Evolutionary conservation across 371 early-diverging fungal species (phyloP).

Genomic region (Dinochytrium kinnereticum): DNA sequence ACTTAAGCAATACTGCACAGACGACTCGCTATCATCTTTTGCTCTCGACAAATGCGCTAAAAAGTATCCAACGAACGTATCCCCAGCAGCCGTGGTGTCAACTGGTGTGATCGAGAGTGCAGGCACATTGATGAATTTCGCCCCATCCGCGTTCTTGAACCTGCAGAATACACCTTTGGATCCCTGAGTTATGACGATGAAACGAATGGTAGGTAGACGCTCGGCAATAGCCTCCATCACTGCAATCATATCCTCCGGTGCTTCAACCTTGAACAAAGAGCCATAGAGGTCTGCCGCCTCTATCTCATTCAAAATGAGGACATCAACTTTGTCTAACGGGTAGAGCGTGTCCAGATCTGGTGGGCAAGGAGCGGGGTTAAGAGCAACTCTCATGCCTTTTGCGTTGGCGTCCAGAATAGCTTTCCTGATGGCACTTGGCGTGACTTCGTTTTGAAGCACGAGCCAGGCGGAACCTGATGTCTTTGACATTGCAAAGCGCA

Average conservation of each 20-base stretch:
- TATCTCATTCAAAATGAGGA: slow-evolving; percentile 81
- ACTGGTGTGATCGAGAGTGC: neutral
- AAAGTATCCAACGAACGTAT: slow-evolving; percentile 87
- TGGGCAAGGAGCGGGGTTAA: slow-evolving; percentile 89
- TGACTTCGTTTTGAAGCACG: slow-evolving; percentile 85
- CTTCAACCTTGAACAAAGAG: neutral
- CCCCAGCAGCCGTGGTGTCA: slow-evolving; percentile 65
- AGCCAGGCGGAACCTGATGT: slow-evolving; percentile 45
- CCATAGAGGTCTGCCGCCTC: slow-evolving; percentile 58
- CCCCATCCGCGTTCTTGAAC: slow-evolving; percentile 62
- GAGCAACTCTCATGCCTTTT: slow-evolving; percentile 66
- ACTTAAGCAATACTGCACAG: slow-evolving; percentile 48
- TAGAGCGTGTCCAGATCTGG: slow-evolving; percentile 56
- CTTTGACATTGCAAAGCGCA: slow-evolving; percentile 55
- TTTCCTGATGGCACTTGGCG: slow-evolving; percentile 61
- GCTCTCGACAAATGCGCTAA: slow-evolving; percentile 58
- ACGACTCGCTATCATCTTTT: slow-evolving; percentile 28
- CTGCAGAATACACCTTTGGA: slow-evolving; percentile 58
- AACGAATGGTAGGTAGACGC: slow-evolving; percentile 54
- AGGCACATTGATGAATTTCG: slow-evolving; percentile 44
- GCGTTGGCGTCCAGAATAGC: neutral
- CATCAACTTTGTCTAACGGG: slow-evolving; percentile 69
- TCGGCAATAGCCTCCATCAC: slow-evolving; percentile 21
- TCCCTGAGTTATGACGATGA: slow-evolving; percentile 79
- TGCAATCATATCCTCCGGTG: neutral